Evolutionary conservation across 2,329 filamentous ascomycete species (phyloP).

Genomic region (Dactylellina drechsleri): DNA sequence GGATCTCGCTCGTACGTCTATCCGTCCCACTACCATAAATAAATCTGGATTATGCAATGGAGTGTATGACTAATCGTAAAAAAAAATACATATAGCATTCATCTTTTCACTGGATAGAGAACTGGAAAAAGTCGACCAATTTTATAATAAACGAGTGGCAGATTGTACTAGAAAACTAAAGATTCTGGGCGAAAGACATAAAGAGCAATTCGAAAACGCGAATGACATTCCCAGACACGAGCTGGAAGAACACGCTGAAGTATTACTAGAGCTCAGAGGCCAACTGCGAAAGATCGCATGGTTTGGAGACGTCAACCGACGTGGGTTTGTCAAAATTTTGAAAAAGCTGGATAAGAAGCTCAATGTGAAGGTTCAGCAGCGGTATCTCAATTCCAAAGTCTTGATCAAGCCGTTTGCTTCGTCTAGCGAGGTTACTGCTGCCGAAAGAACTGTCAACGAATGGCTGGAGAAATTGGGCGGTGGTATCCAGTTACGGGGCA

Average conservation of each 20-base stretch:
- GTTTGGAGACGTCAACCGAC: slow-evolving; percentile 96
- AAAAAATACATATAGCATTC: slow-evolving; percentile 74
- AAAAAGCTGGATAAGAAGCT: slow-evolving; percentile 98
- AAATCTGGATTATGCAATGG: neutral
- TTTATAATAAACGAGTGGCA: slow-evolving; percentile 94
- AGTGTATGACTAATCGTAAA: slow-evolving; percentile 54
- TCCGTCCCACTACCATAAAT: neutral
- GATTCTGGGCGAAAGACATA: slow-evolving; percentile 87
- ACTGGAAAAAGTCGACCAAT: slow-evolving; percentile 93
- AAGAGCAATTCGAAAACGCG: slow-evolving; percentile 61
- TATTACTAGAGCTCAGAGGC: slow-evolving; percentile 85
- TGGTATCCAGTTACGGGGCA: slow-evolving; percentile 65
- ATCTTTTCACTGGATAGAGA: slow-evolving; percentile 97
- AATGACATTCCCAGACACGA: slow-evolving; percentile 83
- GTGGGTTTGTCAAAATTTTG: slow-evolving; percentile 97
- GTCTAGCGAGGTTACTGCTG: slow-evolving; percentile 69
- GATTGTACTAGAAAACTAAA: slow-evolving; percentile 86
- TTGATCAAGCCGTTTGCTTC: slow-evolving; percentile 88
- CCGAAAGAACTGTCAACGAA: slow-evolving; percentile 80
- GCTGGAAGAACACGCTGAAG: slow-evolving; percentile 87
- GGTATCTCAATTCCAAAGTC: slow-evolving; percentile 90
- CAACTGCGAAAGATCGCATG: slow-evolving; percentile 92
- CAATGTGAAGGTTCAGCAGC: slow-evolving; percentile 78
- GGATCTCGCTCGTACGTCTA: slow-evolving; percentile 84
- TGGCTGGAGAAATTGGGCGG: slow-evolving; percentile 88